Evolutionary conservation across 306 rosid genomes (phyloP), one percentile per base, ranked within the genome.

Genomic region (Casuarina cunninghamiana): DNA sequence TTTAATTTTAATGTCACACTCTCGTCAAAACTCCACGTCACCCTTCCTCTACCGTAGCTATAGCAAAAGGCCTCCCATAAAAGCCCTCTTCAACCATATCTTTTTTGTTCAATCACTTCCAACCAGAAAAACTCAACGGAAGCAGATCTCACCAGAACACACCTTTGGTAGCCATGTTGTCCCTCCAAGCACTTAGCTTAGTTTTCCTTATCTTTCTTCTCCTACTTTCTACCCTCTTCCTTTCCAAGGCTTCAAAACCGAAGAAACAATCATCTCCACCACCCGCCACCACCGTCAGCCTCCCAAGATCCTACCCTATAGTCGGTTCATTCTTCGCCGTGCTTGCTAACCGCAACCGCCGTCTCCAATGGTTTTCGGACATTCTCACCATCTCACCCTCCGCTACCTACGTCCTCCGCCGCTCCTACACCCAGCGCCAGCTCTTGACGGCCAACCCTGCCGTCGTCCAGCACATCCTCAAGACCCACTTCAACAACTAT

Each of bases 311-410:
- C 81, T 91, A 89, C 71, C 97, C 97, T 1, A 12, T 93, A 0
- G 50, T 91, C 0, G 97, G 93, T 11, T 78, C 93, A 0, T 73
- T 71, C 38, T 78, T 85, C 10, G 73, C 90, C 53, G 45, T 90
- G 39, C 11, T 38, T 2, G 78, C 84, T 21, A 82, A 91, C 88
- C 62, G 19, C 0, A 67, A 69, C 80, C 87, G 88, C 57, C 89
- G 91, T 19, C 53, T 84, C 45, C 85, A 85, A 9, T 93, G 91
- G 94, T 72, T 80, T 81, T 43, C 97, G 43, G 90, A 89, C 48
- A 78, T 89, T 8, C 32, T 26, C 32, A 0, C 32, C 32, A 26
- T 26, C 32, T 26, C 32, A 26, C 32, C 32, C 32, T 26, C 32
- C 32, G 32, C 32, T 1, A 26, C 32, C 32, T 26, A 26, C 32